phyloP scores from a whole-genome alignment of 495 filamentous ascomycete species.

The Friedmanniomyces simplex region DNA sequence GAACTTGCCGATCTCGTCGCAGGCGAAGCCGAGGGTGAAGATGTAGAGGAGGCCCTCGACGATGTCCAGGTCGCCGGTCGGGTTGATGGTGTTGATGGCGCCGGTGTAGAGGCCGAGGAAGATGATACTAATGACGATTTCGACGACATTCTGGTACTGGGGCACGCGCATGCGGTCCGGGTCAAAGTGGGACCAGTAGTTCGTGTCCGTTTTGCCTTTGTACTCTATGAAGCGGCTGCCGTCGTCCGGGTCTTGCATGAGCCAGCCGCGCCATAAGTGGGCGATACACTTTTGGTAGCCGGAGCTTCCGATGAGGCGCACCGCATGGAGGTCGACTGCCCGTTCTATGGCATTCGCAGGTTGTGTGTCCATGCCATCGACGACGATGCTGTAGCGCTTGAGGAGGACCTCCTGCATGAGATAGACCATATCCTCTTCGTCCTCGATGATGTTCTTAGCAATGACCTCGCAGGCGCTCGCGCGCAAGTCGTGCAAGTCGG shows the following conservation, averaged over 20 bases:
- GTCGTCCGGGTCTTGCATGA: conserved; percentile 87
- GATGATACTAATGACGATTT: conserved; percentile 72
- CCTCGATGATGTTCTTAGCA: conserved; percentile 87
- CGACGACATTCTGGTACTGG: conserved; percentile 79
- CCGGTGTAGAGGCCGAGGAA: conserved; percentile 78
- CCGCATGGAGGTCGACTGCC: conserved; percentile 83
- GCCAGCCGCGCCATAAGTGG: conserved; percentile 90
- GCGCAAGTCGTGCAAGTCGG: conserved; percentile 67
- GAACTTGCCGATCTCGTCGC: conserved; percentile 74
- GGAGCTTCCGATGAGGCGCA: conserved; percentile 74
- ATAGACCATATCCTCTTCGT: conserved; percentile 62
- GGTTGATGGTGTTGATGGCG: conserved; percentile 87
- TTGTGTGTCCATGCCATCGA: conserved; percentile 56
- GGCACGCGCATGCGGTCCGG: conserved; percentile 90
- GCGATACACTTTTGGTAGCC: conserved; percentile 94
- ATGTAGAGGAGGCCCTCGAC: conserved; percentile 76
- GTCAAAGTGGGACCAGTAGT: conserved; percentile 72
- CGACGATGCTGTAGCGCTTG: conserved; percentile 76
- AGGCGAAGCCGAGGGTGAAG: conserved; percentile 88
- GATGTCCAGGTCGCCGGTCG: conserved; percentile 66
- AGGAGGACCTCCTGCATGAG: conserved; percentile 75
- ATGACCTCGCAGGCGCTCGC: conserved; percentile 87
- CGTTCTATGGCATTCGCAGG: conserved; percentile 84
- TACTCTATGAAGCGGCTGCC: conserved; percentile 79
- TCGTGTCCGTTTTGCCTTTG: conserved; percentile 58